Base-by-base conservation (phyloP, 768 basidiomycete species). In the Suillus occidentalis region DNA sequence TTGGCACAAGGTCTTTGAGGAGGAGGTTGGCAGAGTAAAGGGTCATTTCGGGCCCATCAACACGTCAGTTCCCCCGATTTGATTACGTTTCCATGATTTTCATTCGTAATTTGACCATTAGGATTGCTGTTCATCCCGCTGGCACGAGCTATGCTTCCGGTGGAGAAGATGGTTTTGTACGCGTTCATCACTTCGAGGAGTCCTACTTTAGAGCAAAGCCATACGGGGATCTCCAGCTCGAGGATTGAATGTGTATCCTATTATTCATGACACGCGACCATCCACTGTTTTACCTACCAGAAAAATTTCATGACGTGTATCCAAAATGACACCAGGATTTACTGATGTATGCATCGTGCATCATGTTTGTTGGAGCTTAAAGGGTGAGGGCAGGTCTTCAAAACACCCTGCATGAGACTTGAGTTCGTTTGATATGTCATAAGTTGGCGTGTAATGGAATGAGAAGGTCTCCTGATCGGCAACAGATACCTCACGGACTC, bases 41-140 rank as follows among this genome's bases (percentile, higher is more conserved):
- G 97, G 97, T 14, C 97, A 99, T 77, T 99, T 99, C 73, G 94
- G 94, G 10, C 94, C 95, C 50, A 89, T 96, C 78, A 96, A 97
- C 78, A 95, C 95, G 95, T 97, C 72, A 70, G 94, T 87, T 25
- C 16, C 57, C 49, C 60, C 5, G 4, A 18, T 39, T 58, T 39
- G 12, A 22, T 28, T 13, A 47, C 39, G n/a, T 25, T 61, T n/a
- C 43, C 13, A 31, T 61, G 55, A 34, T 55, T 55, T 34, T 28
- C n/a, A 16, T 45, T 43, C 20, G 60, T 67, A 36, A 69, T 60
- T 61, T 63, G 12, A 60, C 60, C 39, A 31, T 65, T 71, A 99
- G 95, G 4, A 90, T 99, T 67, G 96, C 96, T 39, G 89, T 95
- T 2, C 94, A 97, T 72, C 97, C 97, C 14, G 82, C 85, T 53